Evolutionary conservation across 2,329 filamentous ascomycete species (phyloP), one percentile per base, ranked within the genome.

Genomic region (Ophiostoma populinum): DNA sequence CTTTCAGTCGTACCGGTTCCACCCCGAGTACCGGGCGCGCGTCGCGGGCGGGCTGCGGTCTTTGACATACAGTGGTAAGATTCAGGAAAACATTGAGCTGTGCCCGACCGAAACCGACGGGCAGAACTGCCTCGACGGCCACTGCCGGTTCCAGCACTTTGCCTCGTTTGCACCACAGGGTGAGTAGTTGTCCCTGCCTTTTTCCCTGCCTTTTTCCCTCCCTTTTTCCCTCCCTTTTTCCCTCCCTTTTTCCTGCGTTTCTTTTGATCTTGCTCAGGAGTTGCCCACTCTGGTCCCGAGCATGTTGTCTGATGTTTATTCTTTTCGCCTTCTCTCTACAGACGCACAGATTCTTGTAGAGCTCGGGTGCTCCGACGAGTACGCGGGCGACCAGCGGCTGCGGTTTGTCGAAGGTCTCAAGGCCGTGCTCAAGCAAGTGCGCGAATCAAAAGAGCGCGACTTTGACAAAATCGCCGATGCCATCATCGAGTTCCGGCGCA

Each of bases 61-160:
- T 43, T 65, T 92, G 61, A 95, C 86, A 28, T 95, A 87, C 59
- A 94, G 82, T 58, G 81, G 92, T 56, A 77, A 75, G 46, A 92
- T 98, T 55, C 75, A 94, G 51, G 65, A 75, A 17, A 64, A 71
- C 41, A 75, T 69, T 46, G 68, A 70, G 42, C 51, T 95, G 32
- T 98, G 90, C 55, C 76, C 73, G 24, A 77, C 71, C 47, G 81
- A 92, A 54, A 59, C 80, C 42, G 63, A 65, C 32, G 75, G 74
- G 35, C 72, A 73, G 41, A 60, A 64, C 45, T 95, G 90, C 43
- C 55, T 66, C 45, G 80, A 86, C 49, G 53, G 59, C 40, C 62
- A 68, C 36, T 98, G 90, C 57, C 59, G 71, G 37, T 75, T 61
- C 45, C 69, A 95, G 61, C 90, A 98, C 58, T 86, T 92, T 52